These are phyloP conservation scores for Cystofilobasidium ferigula DNA, from an alignment of 768 basidiomycete species.

Conservation along the genomic window DNA sequence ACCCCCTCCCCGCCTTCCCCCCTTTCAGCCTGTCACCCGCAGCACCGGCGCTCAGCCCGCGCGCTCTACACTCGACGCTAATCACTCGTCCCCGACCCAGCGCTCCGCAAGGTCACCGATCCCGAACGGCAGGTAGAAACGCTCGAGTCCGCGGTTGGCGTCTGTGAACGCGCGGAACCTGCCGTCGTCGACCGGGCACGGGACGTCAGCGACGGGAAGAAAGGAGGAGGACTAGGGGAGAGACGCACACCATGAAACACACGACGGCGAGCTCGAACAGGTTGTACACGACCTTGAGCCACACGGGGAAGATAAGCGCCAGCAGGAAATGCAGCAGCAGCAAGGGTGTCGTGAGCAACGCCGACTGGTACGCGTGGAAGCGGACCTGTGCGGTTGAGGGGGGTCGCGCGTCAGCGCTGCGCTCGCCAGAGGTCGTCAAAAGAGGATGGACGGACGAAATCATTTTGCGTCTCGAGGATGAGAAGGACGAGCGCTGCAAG, in stretches of 20 bases:
- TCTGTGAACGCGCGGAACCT: constrained; percentile 49
- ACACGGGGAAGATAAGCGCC: constrained; percentile 47
- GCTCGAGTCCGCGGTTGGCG: constrained; percentile 47
- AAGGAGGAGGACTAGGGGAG: background rate
- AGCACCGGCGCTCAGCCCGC: no score
- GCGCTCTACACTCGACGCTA: background rate
- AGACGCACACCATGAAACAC: constrained; percentile 52
- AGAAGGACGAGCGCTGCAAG: constrained; percentile 51
- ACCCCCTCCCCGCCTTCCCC: no score
- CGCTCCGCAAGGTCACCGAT: constrained; percentile 56
- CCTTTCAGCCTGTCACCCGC: no score
- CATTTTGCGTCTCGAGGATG: constrained; percentile 50
- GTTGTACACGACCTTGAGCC: constrained; percentile 45
- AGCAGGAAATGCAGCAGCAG: constrained; percentile 48
- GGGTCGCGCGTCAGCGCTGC: no score
- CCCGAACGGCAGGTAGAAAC: constrained; percentile 50
- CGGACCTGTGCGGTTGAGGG: constrained; percentile 68
- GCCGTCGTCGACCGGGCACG: background rate
- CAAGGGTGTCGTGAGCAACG: constrained; percentile 56
- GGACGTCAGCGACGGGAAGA: background rate
- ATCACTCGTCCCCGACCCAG: constrained; percentile 57
- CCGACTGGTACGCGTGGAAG: constrained; percentile 73
- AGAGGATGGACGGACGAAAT: no score
- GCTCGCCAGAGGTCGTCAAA: no score
- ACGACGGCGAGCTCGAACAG: constrained; percentile 43